Evolutionary conservation across 116 monocot genomes (phyloP).

Genomic region (Thalassia testudinum): DNA sequence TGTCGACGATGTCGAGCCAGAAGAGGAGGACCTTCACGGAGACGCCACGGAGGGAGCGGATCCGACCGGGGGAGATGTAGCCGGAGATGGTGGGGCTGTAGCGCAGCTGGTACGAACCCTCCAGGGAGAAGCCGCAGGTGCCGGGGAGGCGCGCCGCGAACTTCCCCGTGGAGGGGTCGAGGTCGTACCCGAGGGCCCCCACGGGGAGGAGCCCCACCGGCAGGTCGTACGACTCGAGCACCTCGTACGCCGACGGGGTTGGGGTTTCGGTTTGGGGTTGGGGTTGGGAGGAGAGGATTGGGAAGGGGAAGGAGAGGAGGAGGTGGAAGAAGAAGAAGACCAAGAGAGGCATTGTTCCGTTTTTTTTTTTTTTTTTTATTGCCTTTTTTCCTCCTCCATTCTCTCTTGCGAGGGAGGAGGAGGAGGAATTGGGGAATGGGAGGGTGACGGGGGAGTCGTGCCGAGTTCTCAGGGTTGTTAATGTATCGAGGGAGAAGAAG

Average conservation of each 20-base stretch:
- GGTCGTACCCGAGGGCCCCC: constrained; percentile 23
- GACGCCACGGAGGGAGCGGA: constrained; percentile 47
- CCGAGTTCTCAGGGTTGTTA: no score
- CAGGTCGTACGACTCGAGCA: constrained; percentile 24
- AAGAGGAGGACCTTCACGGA: constrained; percentile 57
- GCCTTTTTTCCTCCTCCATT: no score
- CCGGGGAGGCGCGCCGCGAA: constrained; percentile 19
- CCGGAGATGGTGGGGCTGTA: constrained; percentile 45
- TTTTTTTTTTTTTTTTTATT: no score
- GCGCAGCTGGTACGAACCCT: constrained; percentile 45
- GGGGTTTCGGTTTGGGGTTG: no score
- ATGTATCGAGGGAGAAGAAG: no score
- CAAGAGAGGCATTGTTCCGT: neutral
- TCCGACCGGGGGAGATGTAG: constrained; percentile 19
- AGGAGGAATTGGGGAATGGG: no score
- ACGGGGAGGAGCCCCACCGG: constrained; percentile 29
- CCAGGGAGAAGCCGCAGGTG: constrained; percentile 32
- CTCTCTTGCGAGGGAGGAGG: no score
- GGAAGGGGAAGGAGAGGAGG: neutral
- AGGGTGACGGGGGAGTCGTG: no score
- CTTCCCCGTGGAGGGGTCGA: constrained; percentile 15
- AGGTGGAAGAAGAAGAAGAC: neutral
- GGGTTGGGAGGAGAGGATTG: neutral
- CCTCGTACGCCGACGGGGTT: constrained; percentile 14
- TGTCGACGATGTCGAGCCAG: constrained; percentile 68